phyloP scores from a whole-genome alignment of 257 asterid species.

The Salvia rosmarinus region DNA sequence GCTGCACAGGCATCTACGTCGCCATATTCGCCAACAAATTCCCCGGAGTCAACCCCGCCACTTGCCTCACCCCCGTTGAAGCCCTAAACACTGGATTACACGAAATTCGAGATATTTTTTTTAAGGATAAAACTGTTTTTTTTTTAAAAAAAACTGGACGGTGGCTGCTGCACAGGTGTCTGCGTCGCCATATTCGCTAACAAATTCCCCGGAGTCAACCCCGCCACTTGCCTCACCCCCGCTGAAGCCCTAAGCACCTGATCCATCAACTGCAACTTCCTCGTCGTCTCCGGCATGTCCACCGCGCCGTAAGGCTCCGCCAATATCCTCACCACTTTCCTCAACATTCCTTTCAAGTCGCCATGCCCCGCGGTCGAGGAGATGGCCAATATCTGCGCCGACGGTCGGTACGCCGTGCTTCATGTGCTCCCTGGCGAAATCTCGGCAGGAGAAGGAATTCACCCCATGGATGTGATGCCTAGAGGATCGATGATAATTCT shows the following conservation, averaged over 20 bases:
- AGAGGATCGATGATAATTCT: constrained; percentile 79
- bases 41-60: constrained; percentile 87
- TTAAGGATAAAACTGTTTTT: too few relatives aligned
- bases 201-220: constrained; percentile 84
- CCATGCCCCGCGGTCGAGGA: constrained; percentile 86
- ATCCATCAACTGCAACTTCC: constrained; percentile 84
- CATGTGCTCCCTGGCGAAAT: constrained; percentile 61
- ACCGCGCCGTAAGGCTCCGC: constrained; percentile 57
- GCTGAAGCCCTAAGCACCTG: constrained; percentile 73
- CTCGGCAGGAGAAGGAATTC: constrained; percentile 56
- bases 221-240: constrained; percentile 76
- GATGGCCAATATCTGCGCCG: constrained; percentile 56
- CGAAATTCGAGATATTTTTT: too few relatives aligned
- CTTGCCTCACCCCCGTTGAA: constrained; percentile 71
- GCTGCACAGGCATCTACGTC: constrained; percentile 93
- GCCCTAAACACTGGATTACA: constrained; percentile 74
- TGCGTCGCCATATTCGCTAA: constrained; percentile 90
- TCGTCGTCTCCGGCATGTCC: constrained; percentile 76
- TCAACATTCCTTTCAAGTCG: constrained; percentile 68
- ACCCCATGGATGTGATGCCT: constrained; percentile 65
- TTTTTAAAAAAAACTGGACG: too few relatives aligned
- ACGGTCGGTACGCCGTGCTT: constrained; percentile 51
- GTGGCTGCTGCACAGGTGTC: constrained; percentile 91
- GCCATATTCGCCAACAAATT: constrained; percentile 82
- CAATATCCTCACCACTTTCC: constrained; percentile 61